phyloP scores from a whole-genome alignment of 768 basidiomycete genomes.

The Tulasnella sp. region DNA sequence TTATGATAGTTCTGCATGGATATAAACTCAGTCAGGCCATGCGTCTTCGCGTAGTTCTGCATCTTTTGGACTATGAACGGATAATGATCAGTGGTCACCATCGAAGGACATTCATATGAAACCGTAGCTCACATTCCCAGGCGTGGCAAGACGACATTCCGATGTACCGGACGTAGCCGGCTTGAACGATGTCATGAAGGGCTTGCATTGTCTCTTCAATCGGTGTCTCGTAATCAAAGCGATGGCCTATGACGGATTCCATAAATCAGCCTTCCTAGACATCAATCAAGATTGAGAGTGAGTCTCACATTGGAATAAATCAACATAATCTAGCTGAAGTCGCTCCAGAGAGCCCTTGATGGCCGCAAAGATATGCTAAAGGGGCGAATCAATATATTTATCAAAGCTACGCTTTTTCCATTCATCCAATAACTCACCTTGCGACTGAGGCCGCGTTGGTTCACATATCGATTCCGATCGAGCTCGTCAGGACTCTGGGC shows the following conservation, averaged over 20 bases:
- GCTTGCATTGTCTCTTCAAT: constrained; percentile 40
- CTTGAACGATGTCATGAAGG: constrained; percentile 33
- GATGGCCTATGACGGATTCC: constrained; percentile 31
- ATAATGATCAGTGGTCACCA: constrained; percentile 17
- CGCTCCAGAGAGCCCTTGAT: constrained; percentile 29
- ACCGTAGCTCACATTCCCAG: constrained; percentile 17
- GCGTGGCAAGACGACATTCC: constrained; percentile 33
- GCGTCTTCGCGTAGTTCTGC: constrained; percentile 17
- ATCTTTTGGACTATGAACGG: constrained; percentile 19
- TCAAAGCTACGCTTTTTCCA: neutral
- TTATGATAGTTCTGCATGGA: constrained; percentile 22
- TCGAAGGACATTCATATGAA: constrained; percentile 8
- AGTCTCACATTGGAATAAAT: constrained; percentile 30
- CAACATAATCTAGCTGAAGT: constrained; percentile 33
- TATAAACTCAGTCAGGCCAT: constrained; percentile 20
- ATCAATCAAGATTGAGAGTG: neutral
- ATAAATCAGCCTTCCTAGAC: neutral
- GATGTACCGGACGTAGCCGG: constrained; percentile 32
- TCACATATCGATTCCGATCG: constrained; percentile 22
- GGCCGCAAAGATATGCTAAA: constrained; percentile 35
- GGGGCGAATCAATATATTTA: neutral
- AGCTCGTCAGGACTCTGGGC: neutral
- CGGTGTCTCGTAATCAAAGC: constrained; percentile 40
- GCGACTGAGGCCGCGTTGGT: constrained; percentile 22
- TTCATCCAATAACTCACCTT: constrained; percentile 33